Evolutionary conservation across 306 rosid species (phyloP), one percentile per base, ranked within the genome.

Genomic region (Fragaria ananassa): DNA sequence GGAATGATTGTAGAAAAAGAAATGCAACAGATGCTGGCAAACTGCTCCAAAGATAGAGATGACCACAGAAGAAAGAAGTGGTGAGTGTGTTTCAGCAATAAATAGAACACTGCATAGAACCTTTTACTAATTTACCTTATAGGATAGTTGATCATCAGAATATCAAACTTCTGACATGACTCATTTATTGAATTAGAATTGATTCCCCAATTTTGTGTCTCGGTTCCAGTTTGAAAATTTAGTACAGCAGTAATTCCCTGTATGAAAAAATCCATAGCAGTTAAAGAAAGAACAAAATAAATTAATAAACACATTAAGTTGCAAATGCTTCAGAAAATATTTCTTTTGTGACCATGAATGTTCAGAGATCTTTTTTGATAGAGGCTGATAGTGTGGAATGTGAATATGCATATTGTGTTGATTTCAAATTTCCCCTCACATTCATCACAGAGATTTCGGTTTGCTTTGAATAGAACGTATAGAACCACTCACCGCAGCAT

Each of bases 161-260:
- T 87, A 68, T 84, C 80, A 45, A 78, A 89, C 78, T 81, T 89
- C 82, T 90, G 97, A 86, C 93, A 95, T 54, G 93, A 82, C 46
- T 88, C 89, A 34, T 86, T 92, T 80, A 95, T 89, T 75, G 89
- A 83, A 70, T 84, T 85, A 74, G 88, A 83, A 81, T 89, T 75
- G 71, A 92, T 82, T 79, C 97, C 97, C 98, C 98, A 95, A 84
- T 92, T 92, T 85, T 92, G 96, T 65, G 98, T 91, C 87, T 95
- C 97, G 74, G 82, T 81, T 85, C 86, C 89, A 85, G 96, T 82
- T 86, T 95, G 98, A 74, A 92, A 95, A 82, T 88, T 95, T 84
- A 95, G 82, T 70, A 92, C 86, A 69, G 98, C 97, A 56, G 98
- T 87, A 80, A 95, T 74, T 78, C 97, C 98, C 98, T 95, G 91